phyloP scores from a whole-genome alignment of 345 rosid species.

The Brassica cretica region DNA sequence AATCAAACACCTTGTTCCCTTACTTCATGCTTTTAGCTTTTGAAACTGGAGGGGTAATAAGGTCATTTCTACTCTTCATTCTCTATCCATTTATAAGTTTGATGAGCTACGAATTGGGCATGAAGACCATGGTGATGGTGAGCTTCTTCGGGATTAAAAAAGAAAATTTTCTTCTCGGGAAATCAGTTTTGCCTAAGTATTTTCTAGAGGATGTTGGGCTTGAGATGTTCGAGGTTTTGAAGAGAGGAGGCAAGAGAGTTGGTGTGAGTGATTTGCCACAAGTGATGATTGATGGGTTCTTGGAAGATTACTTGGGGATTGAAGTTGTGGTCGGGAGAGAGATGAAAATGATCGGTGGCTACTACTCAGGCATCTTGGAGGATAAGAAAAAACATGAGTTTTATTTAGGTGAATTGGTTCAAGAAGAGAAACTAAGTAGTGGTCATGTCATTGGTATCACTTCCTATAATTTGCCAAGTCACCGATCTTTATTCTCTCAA shows the following conservation, averaged over 20 bases:
- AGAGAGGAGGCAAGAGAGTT: slow-evolving; percentile 42
- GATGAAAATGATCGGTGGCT: slow-evolving; percentile 46
- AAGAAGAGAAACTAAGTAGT: slow-evolving; percentile 8
- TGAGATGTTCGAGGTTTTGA: slow-evolving; percentile 53
- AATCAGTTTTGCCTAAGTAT: slow-evolving; percentile 56
- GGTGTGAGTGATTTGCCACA: slow-evolving; percentile 57
- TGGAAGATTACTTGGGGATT: slow-evolving; percentile 51
- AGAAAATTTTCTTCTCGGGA: slow-evolving; percentile 45
- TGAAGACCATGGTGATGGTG: slow-evolving; percentile 52
- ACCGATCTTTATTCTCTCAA: slow-evolving; percentile 45
- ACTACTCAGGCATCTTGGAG: slow-evolving; percentile 56
- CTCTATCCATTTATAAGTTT: slow-evolving; percentile 50
- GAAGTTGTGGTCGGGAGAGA: slow-evolving; percentile 55
- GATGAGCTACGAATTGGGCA: slow-evolving; percentile 42
- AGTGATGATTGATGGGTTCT: slow-evolving; percentile 58
- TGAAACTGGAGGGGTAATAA: slow-evolving; percentile 58
- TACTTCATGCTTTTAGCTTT: slow-evolving; percentile 73
- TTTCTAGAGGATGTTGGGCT: slow-evolving; percentile 60
- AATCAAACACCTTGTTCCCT: slow-evolving; percentile 53
- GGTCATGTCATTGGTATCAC: slow-evolving; percentile 49
- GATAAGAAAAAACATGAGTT: slow-evolving; percentile 19
- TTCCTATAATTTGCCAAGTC: slow-evolving; percentile 39
- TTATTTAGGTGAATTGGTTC: slow-evolving; percentile 25
- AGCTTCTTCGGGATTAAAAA: slow-evolving; percentile 52
- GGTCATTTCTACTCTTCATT: slow-evolving; percentile 52